Conservation (phyloP, 208 protist species). For the Tritrichomonas musculus region DNA sequence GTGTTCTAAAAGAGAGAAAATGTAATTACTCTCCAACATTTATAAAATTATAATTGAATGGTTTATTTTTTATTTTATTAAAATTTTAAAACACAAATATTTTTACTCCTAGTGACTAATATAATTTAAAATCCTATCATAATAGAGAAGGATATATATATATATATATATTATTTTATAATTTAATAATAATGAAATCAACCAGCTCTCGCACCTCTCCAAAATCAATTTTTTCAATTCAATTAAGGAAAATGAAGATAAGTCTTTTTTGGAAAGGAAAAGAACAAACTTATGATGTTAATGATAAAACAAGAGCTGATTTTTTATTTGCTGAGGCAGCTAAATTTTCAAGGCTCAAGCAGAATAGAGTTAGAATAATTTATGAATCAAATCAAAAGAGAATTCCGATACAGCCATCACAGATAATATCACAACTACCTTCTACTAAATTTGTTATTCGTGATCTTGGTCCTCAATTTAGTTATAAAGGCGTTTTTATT, state of each 20-base stretch:
- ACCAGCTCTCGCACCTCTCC: no score
- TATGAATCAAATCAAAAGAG: neutral
- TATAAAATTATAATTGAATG: no score
- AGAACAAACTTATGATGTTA: neutral
- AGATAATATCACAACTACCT: neutral
- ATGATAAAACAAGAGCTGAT: neutral
- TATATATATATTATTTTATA: no score
- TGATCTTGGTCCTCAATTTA: slow-evolving; percentile 17
- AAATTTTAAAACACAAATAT: no score
- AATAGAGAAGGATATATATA: no score
- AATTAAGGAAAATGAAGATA: slow-evolving; percentile 5
- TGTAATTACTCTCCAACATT: no score
- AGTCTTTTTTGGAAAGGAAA: neutral
- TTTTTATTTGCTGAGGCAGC: neutral
- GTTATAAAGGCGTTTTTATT: neutral
- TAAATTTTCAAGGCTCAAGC: neutral
- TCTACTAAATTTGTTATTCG: neutral
- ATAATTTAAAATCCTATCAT: no score
- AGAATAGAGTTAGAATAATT: neutral
- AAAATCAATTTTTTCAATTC: no score
- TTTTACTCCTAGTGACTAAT: no score
- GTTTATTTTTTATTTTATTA: no score
- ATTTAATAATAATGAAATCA: no score
- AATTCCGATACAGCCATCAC: neutral
- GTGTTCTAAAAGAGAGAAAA: no score